Base-by-base conservation (phyloP, 441 rosid genomes). In the Arabidopsis hybrid region DNA sequence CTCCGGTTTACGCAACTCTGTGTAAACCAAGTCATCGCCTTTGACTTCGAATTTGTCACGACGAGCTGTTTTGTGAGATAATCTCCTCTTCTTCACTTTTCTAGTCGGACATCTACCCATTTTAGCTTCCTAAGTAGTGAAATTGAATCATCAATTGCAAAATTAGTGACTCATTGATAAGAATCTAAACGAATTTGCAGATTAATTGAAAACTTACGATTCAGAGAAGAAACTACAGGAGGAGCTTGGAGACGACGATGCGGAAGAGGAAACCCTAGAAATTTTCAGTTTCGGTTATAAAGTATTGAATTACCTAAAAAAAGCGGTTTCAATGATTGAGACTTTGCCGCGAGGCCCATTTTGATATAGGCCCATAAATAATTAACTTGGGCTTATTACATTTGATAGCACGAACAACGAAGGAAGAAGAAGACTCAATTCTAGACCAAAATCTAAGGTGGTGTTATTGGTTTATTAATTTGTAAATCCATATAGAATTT, bases 51-150 rank as follows among this genome's bases (percentile, higher is more conserved):
- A 92, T 77, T 91, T 95, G 78, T 89, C 72, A 39, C 91, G 89
- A 18, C 98, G 93, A 74, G 92, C 95, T 11, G 95, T 81, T 78
- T 92, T 95, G 84, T 92, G 99, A 53, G 98, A 91, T 80, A 76
- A 84, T 65, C 96, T 84, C 83, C 99, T 85, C 92, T 89, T 95
- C 92, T 91, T 95, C 70, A 92, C 96, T 73, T 92, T 92, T 83
- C 98, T 85, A 79, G 87, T 88, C 1, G 98, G 99, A 55, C 97
- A 95, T 71, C 91, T 95, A 34, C 96, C 99, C 93, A 91, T 89
- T 55, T 45, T 71, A 17, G 29, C 69, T 43, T 66, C 68, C 68
- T 49, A 8, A 51, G n/a, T 12, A 31, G 8, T 34, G 49, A 34
- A 74, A 60, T n/a, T n/a, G 68, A 50, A 40, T 50, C 67, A 32